Evolutionary conservation across 495 filamentous ascomycete species (phyloP).

Genomic region (Cudoniella acicularis): DNA sequence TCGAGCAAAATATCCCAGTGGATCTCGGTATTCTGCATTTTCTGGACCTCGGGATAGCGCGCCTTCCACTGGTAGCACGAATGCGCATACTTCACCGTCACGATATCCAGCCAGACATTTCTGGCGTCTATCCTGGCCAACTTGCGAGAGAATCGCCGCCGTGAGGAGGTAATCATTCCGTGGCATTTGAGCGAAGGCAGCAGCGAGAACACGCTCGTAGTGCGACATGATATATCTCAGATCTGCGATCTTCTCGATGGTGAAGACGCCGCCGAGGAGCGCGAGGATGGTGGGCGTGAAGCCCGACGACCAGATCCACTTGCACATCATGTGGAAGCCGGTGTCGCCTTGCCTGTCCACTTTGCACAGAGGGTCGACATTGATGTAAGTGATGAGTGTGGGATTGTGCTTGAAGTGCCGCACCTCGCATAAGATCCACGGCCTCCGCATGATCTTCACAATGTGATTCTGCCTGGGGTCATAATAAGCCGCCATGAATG

Average conservation of each 20-base stretch:
- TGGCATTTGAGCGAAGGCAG: neutral
- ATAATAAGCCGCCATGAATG: constrained; percentile 2
- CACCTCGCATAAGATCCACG: neutral
- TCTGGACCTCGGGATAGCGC: too few species aligned
- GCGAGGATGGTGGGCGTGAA: neutral
- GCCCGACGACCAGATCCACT: neutral
- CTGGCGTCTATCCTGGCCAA: too few species aligned
- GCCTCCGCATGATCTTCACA: neutral
- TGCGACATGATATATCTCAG: neutral
- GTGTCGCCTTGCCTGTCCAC: neutral
- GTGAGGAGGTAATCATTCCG: neutral
- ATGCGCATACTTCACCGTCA: too few species aligned
- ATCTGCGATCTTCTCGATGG: neutral
- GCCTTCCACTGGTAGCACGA: too few species aligned
- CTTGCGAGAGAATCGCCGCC: neutral
- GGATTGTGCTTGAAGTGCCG: neutral
- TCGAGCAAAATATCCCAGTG: too few species aligned
- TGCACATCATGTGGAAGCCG: too few species aligned
- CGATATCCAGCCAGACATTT: too few species aligned
- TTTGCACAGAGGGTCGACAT: neutral
- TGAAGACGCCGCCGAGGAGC: neutral
- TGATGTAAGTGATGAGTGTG: neutral
- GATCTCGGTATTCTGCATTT: too few species aligned
- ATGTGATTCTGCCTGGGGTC: neutral
- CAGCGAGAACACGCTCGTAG: neutral